Conservation (phyloP, 768 basidiomycete species). For the Lactifluus volemus region DNA sequence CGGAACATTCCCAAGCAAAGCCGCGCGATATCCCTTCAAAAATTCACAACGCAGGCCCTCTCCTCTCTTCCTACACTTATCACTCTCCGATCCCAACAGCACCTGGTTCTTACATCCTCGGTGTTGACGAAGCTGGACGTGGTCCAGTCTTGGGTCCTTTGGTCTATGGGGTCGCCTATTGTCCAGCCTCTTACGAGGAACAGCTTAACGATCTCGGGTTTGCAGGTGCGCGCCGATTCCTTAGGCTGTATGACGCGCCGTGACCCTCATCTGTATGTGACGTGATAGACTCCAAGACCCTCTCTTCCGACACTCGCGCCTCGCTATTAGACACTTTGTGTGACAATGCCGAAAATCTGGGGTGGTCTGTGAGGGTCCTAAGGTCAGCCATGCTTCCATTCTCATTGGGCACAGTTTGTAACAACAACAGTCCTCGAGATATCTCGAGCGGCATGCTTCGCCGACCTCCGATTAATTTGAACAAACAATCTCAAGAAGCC, state of each 20-base stretch:
- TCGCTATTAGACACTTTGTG: conserved; percentile 56
- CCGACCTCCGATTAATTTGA: conserved; percentile 76
- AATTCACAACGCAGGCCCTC: conserved; percentile 45
- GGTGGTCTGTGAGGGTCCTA: conserved; percentile 70
- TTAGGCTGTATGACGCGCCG: neutral
- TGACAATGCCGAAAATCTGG: conserved; percentile 62
- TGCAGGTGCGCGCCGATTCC: conserved; percentile 31
- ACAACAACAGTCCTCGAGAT: conserved; percentile 62
- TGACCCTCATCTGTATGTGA: neutral
- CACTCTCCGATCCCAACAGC: conserved; percentile 66
- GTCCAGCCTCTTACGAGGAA: conserved; percentile 68
- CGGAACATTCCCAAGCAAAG: neutral
- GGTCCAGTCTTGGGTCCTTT: conserved; percentile 63
- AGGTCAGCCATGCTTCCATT: conserved; percentile 5
- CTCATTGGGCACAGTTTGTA: neutral
- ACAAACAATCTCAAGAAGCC: conserved; percentile 81
- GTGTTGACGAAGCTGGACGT: conserved; percentile 97
- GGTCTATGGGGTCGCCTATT: conserved; percentile 79
- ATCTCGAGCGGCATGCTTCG: conserved; percentile 91
- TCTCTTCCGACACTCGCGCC: conserved; percentile 64
- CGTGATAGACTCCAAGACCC: conserved; percentile 78
- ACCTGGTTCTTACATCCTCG: conserved; percentile 80
- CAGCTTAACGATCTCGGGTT: conserved; percentile 50
- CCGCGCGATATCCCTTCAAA: conserved; percentile 42
- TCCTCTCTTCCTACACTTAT: conserved; percentile 67